Evolutionary conservation across 2,329 filamentous ascomycete genomes (phyloP).

Genomic region (Fusarium buharicum): DNA sequence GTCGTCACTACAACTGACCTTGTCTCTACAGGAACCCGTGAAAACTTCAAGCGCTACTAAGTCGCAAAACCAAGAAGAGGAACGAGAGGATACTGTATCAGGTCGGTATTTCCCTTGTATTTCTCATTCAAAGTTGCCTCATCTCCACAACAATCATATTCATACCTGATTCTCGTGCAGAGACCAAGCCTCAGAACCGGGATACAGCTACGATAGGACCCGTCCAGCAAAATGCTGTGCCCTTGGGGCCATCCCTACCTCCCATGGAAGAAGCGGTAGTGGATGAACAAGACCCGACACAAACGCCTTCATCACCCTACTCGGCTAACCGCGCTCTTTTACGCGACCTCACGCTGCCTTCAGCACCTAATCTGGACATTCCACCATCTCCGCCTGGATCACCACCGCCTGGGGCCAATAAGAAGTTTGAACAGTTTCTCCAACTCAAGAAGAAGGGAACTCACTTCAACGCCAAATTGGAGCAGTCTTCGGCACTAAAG

Average conservation of each 20-base stretch:
- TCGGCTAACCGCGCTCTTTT: conserved; percentile 71
- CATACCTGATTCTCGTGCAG: conserved; percentile 5
- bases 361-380: conserved; percentile 77
- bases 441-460: conserved; percentile 78
- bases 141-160: neutral
- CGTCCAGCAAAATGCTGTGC: conserved; percentile 46
- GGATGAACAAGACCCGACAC: conserved; percentile 36
- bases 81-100: conserved; percentile 1
- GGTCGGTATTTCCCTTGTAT: conserved; percentile 6
- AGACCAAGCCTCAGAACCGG: conserved; percentile 11
- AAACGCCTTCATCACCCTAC: conserved; percentile 70
- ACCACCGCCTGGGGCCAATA: conserved; percentile 62
- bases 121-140: neutral
- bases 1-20: neutral
- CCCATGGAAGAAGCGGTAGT: conserved; percentile 41
- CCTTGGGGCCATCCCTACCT: conserved; percentile 55
- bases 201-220: conserved; percentile 44
- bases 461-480: conserved; percentile 82
- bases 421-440: conserved; percentile 79
- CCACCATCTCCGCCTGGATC: conserved; percentile 76
- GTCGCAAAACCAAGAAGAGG: conserved; percentile 6
- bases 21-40: conserved; percentile 17
- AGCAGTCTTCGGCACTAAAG: conserved; percentile 71
- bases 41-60: conserved; percentile 4
- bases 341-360: conserved; percentile 78